phyloP scores from a whole-genome alignment of 768 basidiomycete genomes.

The Lepiota venenata region DNA sequence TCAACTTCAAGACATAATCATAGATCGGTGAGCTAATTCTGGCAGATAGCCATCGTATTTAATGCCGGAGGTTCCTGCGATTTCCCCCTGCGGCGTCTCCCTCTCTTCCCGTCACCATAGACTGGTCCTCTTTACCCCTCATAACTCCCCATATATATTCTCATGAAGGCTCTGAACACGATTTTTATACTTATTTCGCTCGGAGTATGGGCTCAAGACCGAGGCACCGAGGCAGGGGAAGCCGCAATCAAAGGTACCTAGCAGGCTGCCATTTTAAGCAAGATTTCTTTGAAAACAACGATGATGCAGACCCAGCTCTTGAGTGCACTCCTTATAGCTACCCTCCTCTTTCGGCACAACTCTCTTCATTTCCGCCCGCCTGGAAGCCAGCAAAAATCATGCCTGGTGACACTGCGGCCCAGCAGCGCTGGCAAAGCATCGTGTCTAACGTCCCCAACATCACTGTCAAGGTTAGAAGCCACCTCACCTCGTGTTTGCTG shows the following conservation, averaged over 20 bases:
- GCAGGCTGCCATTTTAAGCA: background rate
- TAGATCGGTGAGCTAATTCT: too few species aligned
- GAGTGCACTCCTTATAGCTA: slow-evolving; percentile 46
- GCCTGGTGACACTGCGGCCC: slow-evolving; percentile 37
- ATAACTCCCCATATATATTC: too few species aligned
- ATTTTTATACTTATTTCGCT: background rate
- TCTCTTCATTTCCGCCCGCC: slow-evolving; percentile 38
- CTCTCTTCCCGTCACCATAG: too few species aligned
- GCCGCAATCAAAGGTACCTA: slow-evolving; percentile 30
- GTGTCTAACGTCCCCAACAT: slow-evolving; percentile 44
- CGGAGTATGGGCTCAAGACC: slow-evolving; percentile 22
- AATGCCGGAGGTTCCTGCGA: too few species aligned
- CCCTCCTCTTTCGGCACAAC: slow-evolving; percentile 26
- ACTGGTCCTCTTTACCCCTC: too few species aligned
- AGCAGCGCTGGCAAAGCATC: slow-evolving; percentile 41
- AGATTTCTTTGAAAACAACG: background rate
- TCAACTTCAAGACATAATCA: too few species aligned
- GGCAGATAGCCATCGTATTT: too few species aligned
- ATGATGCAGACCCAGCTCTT: background rate
- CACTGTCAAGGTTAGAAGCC: slow-evolving; percentile 30
- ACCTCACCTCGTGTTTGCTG: background rate
- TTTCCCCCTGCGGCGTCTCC: too few species aligned
- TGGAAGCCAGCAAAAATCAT: slow-evolving; percentile 45
- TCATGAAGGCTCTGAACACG: too few species aligned
- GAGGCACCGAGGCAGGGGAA: slow-evolving; percentile 31